Evolutionary conservation across 345 rosid species (phyloP), one percentile per base, ranked within the genome.

Genomic region (Corchorus olitorius): DNA sequence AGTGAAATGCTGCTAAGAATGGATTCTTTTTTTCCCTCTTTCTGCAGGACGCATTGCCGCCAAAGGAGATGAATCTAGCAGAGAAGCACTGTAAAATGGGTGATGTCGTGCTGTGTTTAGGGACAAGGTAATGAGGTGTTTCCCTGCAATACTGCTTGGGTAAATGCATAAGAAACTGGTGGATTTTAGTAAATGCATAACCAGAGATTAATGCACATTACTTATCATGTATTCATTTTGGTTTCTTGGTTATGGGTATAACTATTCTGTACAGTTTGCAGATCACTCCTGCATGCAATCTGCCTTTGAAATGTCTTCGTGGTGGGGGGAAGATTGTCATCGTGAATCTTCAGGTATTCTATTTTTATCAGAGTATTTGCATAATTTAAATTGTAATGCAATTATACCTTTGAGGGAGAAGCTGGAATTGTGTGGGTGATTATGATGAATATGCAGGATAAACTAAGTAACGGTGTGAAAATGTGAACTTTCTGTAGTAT

Each of bases 221-320:
- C 73, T 3, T 48, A 22, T 70, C 27, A 52, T 53, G 37, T 79
- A 20, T 10, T 73, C 14, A 17, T 61, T 61, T 61, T 67, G 54
- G 50, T 20, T 70, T 54, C 48, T 70, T 17, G 39, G 46, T 78
- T 49, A 61, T 61, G 77, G 54, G 41, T 61, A 46, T 77, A 72
- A 65, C 79, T 41, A 46, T 79, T 58, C 71, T 65, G 0, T 87
- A 80, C 95, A 96, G 99, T 87, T 90, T 96, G 97, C 99, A 96
- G 90, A 96, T 96, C 66, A 96, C 99, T 75, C 99, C 99, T 64
- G 99, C 99, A 39, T 96, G 99, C 93, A 96, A 96, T 81, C 83
- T 96, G 85, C 99, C 99, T 55, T 90, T 96, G 75, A 92, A 91
- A 83, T 96, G 88, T 86, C 93, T 92, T 61, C 87, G 84, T 22